A percentile compares a stretch with the other conserved stretches of the same genome.
Conservation (phyloP, 2,329 filamentous ascomycete species). For the Penicillium thymicola region DNA sequence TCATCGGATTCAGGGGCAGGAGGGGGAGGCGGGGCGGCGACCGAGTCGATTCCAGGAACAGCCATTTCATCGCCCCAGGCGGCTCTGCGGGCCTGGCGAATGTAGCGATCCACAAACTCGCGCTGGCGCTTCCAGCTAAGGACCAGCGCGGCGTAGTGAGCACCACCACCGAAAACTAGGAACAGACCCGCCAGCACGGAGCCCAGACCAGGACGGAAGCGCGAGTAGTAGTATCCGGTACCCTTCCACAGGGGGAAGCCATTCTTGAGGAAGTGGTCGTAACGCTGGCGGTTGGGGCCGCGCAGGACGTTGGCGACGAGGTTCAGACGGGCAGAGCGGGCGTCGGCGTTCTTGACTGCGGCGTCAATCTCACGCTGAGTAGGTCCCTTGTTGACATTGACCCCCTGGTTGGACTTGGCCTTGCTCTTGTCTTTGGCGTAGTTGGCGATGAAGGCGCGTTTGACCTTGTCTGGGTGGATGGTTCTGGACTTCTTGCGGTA, state of each 20-base stretch:
- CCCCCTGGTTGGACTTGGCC: constrained; percentile 56
- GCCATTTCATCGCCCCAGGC: constrained; percentile 84
- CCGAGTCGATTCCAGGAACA: constrained; percentile 61
- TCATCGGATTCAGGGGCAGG: constrained; percentile 49
- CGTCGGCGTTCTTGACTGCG: constrained; percentile 75
- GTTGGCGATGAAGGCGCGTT: constrained; percentile 73
- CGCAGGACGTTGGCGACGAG: constrained; percentile 83
- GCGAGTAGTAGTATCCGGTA: constrained; percentile 95
- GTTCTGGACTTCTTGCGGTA: constrained; percentile 82
- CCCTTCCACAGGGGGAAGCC: constrained; percentile 97
- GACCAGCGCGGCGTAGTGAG: constrained; percentile 82
- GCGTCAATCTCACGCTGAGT: constrained; percentile 70
- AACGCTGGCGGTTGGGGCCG: constrained; percentile 75
- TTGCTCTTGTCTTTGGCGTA: constrained; percentile 54
- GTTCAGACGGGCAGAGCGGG: constrained; percentile 78
- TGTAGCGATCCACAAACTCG: constrained; percentile 88
- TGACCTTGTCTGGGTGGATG: constrained; percentile 94
- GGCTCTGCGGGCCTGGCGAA: constrained; percentile 79
- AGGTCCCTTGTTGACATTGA: constrained; percentile 67
- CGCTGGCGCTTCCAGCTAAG: constrained; percentile 85
- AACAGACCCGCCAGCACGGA: constrained; percentile 80
- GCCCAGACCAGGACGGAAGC: constrained; percentile 86
- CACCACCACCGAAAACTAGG: constrained; percentile 74
- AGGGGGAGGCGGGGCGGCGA: constrained; percentile 38
- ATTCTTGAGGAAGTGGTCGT: constrained; percentile 89